These are phyloP conservation scores for Lepidopterella palustris DNA, from an alignment of 495 filamentous ascomycete species.

Conservation along the genomic window DNA sequence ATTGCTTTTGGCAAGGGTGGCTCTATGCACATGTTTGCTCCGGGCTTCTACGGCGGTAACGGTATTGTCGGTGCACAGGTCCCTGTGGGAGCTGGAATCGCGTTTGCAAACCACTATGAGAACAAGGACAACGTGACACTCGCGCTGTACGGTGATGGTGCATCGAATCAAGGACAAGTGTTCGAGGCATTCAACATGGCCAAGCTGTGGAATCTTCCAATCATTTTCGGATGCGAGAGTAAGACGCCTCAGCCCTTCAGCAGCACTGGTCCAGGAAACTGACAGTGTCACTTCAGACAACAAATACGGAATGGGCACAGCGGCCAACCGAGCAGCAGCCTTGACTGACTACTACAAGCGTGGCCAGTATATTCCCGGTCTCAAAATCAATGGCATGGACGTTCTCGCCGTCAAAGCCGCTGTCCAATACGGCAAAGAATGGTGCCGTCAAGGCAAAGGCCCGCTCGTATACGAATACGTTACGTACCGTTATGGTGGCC, in stretches of 20 bases:
- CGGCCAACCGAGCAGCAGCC: constrained; percentile 86
- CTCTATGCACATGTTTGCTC: constrained; percentile 99
- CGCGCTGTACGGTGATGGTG: constrained; percentile 93
- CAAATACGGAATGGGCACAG: constrained; percentile 99
- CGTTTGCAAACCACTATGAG: constrained; percentile 94
- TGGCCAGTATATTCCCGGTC: constrained; percentile 97
- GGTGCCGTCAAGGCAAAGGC: constrained; percentile 70
- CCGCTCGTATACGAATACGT: constrained; percentile 97
- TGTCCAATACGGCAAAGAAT: constrained; percentile 84
- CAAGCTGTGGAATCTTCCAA: constrained; percentile 94
- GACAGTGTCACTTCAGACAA: constrained; percentile 59
- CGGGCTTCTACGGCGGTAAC: constrained; percentile 97
- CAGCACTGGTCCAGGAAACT: neutral
- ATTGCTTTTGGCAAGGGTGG: constrained; percentile 98
- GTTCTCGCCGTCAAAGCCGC: constrained; percentile 96
- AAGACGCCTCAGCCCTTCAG: constrained; percentile 22
- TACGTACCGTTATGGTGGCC: constrained; percentile 97
- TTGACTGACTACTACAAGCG: constrained; percentile 99
- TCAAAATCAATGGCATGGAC: constrained; percentile 99
- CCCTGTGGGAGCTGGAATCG: constrained; percentile 91
- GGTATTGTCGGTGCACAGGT: constrained; percentile 99
- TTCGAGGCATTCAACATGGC: constrained; percentile 99
- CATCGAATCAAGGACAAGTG: constrained; percentile 97
- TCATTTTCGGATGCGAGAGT: constrained; percentile 98
- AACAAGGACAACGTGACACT: constrained; percentile 76